A percentile compares a stretch with the other conserved stretches of the same genome.
Conservation (phyloP, 1,284 basidiomycete species). For the Puccinia horiana region DNA sequence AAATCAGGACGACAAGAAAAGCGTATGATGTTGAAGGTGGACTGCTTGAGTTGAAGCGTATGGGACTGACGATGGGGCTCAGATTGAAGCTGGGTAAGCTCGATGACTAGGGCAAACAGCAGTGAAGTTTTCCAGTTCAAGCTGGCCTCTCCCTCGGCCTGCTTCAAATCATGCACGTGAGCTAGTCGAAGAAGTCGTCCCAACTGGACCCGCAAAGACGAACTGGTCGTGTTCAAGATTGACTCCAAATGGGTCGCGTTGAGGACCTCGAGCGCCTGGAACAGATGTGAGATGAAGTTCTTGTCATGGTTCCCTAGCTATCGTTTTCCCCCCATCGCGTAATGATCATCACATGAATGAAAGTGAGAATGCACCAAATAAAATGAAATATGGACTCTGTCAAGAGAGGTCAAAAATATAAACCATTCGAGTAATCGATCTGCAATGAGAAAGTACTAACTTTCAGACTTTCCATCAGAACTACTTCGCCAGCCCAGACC, state of each 20-base stretch:
- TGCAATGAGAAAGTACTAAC: neutral
- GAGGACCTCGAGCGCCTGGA: neutral
- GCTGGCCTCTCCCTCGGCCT: neutral
- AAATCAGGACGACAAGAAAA: neutral
- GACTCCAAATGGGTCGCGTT: neutral
- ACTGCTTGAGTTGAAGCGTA: slow-evolving; percentile 19
- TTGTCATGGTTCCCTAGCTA: slow-evolving; percentile 43
- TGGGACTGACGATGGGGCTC: neutral
- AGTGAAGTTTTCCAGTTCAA: slow-evolving; percentile 26
- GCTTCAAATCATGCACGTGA: slow-evolving; percentile 37
- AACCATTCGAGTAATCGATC: neutral
- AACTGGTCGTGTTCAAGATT: neutral
- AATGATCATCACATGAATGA: neutral
- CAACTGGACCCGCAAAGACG: neutral
- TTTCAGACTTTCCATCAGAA: slow-evolving; percentile 41
- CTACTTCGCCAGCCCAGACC: slow-evolving; percentile 30
- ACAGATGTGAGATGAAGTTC: slow-evolving; percentile 23
- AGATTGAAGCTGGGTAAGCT: neutral
- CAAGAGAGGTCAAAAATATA: neutral
- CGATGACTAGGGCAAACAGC: slow-evolving; percentile 9
- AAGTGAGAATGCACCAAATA: neutral
- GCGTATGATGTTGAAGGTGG: neutral
- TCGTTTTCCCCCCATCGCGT: neutral
- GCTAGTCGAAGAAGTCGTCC: slow-evolving; percentile 2
- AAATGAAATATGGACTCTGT: neutral